These are phyloP conservation scores for Coccomyxa subellipsoidea DNA, from an alignment of 163 green algal species.

Conservation along the genomic window DNA sequence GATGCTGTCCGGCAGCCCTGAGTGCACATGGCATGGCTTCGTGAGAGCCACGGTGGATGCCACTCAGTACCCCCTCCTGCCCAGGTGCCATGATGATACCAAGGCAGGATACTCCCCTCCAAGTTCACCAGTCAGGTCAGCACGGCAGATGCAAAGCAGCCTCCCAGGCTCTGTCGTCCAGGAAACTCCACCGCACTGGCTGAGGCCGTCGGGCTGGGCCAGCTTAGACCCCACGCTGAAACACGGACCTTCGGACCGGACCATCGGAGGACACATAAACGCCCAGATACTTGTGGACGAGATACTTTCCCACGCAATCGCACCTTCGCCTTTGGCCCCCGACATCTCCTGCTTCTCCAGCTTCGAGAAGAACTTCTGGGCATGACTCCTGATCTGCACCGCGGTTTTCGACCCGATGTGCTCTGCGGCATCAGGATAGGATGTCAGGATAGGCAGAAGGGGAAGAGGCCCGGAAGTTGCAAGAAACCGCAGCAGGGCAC, in stretches of 20 bases:
- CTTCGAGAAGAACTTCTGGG: constrained; percentile 97
- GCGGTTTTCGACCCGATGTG: constrained; percentile 91
- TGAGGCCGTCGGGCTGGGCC: too few species aligned
- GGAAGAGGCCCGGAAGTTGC: background rate
- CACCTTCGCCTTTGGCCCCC: background rate
- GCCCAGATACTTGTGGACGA: background rate
- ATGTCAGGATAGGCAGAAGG: background rate
- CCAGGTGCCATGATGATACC: too few species aligned
- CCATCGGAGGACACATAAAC: background rate
- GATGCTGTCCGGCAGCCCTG: constrained; percentile 31
- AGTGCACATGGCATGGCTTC: too few species aligned
- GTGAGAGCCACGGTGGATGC: too few species aligned
- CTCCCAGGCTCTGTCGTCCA: too few species aligned
- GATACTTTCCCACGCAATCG: background rate
- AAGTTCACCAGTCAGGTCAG: too few species aligned
- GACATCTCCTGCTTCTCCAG: constrained; percentile 60
- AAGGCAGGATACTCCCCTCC: too few species aligned
- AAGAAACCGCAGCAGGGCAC: background rate
- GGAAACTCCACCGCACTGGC: too few species aligned
- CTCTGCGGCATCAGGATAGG: constrained; percentile 33
- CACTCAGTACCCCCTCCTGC: too few species aligned
- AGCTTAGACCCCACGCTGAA: too few species aligned
- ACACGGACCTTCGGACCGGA: too few species aligned
- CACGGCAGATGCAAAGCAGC: too few species aligned
- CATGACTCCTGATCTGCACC: constrained; percentile 92